Conservation (phyloP, 208 protist genomes). For the Leishmania gerbilli region DNA sequence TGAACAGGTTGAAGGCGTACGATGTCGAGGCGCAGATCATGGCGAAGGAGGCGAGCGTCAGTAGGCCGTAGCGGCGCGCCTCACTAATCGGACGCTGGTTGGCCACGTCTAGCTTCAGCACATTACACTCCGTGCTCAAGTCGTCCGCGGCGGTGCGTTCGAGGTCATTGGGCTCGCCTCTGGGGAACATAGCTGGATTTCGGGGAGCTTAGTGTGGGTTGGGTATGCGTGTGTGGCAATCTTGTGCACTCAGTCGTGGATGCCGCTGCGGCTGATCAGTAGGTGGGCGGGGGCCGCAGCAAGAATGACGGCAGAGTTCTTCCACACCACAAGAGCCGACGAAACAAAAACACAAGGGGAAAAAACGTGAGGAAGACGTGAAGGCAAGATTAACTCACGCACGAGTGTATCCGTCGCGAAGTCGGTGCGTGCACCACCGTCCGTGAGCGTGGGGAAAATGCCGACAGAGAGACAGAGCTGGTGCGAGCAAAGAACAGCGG, state of each 20-base stretch:
- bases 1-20: conserved; percentile 71
- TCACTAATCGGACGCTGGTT: conserved; percentile 44
- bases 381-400: neutral
- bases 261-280: neutral
- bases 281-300: neutral
- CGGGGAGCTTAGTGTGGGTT: neutral
- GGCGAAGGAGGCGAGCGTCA: conserved; percentile 38
- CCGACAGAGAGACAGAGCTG: neutral
- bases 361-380: neutral
- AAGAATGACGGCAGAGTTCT: neutral
- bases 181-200: neutral
- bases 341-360: neutral
- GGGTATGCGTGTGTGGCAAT: neutral
- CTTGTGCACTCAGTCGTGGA: neutral
- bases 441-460: neutral
- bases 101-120: conserved; percentile 16
- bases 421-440: too few species aligned
- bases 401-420: neutral
- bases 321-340: neutral
- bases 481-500: neutral
- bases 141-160: neutral
- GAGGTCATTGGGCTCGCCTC: neutral
- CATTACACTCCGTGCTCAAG: neutral
- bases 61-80: conserved; percentile 36
- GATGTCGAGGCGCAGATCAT: conserved; percentile 49